A percentile compares a stretch with the other conserved stretches of the same genome.
Evolutionary conservation across 2,329 filamentous ascomycete species (phyloP).

Genomic region (Penicillium verrucosum): DNA sequence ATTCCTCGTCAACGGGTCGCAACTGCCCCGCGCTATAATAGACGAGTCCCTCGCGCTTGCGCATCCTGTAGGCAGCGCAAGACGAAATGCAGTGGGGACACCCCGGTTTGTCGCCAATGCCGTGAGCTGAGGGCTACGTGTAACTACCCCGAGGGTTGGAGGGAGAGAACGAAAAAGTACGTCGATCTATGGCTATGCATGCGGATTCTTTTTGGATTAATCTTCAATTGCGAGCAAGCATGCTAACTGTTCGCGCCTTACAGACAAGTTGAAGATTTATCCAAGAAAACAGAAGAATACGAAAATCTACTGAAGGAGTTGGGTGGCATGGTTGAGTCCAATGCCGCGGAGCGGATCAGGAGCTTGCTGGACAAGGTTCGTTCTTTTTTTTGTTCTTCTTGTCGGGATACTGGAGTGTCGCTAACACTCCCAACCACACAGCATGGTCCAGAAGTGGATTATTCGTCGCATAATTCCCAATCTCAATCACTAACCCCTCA

Average conservation of each 20-base stretch:
- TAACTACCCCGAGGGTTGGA: conserved; percentile 39
- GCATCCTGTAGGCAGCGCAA: conserved; percentile 40
- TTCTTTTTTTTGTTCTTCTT: background rate
- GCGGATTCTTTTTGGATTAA: background rate
- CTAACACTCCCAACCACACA: conserved; percentile 11
- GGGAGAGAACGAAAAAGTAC: conserved; percentile 39
- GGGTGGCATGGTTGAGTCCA: conserved; percentile 31
- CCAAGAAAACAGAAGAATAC: conserved; percentile 35
- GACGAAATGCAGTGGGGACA: conserved; percentile 41
- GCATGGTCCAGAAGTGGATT: conserved; percentile 26
- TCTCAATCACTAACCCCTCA: conserved; percentile 32
- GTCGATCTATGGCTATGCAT: background rate
- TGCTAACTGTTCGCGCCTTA: conserved; percentile 10
- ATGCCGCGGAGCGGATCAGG: conserved; percentile 36
- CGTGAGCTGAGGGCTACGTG: conserved; percentile 35
- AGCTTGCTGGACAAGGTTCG: conserved; percentile 38
- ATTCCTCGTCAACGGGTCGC: conserved; percentile 31
- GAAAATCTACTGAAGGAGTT: conserved; percentile 41
- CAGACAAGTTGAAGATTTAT: conserved; percentile 36
- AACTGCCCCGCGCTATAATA: conserved; percentile 18
- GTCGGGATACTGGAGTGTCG: background rate
- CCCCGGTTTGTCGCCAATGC: conserved; percentile 38
- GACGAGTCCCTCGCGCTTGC: conserved; percentile 32
- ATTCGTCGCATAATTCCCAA: conserved; percentile 21
- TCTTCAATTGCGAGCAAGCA: background rate